A percentile compares a stretch with the other conserved stretches of the same genome.
These are phyloP conservation scores for Phymatotrichopsis omnivora DNA, from an alignment of 2,329 filamentous ascomycete genomes.

Conservation along the genomic window DNA sequence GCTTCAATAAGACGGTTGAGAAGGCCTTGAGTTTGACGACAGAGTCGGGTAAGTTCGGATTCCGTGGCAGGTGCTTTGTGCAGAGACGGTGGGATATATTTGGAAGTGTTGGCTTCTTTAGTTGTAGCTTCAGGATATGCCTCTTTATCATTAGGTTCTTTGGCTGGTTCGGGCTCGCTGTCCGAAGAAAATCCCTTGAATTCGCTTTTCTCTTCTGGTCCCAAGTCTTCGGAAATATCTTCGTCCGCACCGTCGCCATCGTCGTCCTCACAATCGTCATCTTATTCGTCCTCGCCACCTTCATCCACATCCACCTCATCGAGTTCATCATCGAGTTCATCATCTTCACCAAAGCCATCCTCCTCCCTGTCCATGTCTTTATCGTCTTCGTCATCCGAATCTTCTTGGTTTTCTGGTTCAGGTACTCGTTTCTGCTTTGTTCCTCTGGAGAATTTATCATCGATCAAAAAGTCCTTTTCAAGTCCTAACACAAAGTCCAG, in stretches of 20 bases:
- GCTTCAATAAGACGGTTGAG: slow-evolving; percentile 89
- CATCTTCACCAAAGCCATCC: slow-evolving; percentile 24
- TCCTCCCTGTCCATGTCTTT: slow-evolving; percentile 31
- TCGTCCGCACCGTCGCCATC: slow-evolving; percentile 30
- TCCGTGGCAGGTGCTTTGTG: slow-evolving; percentile 54
- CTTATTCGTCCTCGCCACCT: no score
- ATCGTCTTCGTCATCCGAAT: slow-evolving; percentile 12
- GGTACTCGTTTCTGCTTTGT: slow-evolving; percentile 54
- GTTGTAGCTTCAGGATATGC: slow-evolving; percentile 27
- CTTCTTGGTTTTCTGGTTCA: slow-evolving; percentile 5
- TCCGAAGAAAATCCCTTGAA: slow-evolving; percentile 18
- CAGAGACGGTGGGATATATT: slow-evolving; percentile 85
- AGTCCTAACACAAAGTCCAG: slow-evolving; percentile 67
- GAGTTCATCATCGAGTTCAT: slow-evolving; percentile 15
- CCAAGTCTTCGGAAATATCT: slow-evolving; percentile 28
- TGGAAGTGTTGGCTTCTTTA: slow-evolving; percentile 45
- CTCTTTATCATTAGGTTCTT: slow-evolving; percentile 32
- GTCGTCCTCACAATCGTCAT: slow-evolving; percentile 30
- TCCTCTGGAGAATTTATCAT: slow-evolving; percentile 38
- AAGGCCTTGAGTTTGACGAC: slow-evolving; percentile 73
- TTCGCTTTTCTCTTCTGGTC: slow-evolving; percentile 24
- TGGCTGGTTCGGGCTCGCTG: slow-evolving; percentile 30
- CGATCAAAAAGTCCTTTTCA: slow-evolving; percentile 42
- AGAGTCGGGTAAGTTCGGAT: slow-evolving; percentile 59
- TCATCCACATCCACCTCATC: slow-evolving; percentile 7